These are phyloP conservation scores for Solanum neorickii DNA, from an alignment of 257 asterid genomes.

Conservation along the genomic window DNA sequence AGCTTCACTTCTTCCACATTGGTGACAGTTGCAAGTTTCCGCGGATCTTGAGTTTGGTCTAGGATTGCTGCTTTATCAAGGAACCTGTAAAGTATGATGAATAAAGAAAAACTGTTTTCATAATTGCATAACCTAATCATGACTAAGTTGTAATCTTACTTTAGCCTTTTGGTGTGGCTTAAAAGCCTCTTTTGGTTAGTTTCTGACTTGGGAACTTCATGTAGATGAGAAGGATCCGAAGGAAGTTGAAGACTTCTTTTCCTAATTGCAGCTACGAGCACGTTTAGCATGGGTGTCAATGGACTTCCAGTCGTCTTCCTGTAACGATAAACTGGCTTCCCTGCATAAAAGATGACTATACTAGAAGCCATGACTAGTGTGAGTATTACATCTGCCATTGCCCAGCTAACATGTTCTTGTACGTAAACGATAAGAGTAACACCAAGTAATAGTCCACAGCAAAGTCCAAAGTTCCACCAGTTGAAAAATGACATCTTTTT, in stretches of 20 bases:
- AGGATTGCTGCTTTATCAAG: slow-evolving; percentile 80
- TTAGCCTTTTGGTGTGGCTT: slow-evolving; percentile 52
- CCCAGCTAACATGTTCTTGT: slow-evolving; percentile 71
- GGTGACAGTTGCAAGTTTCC: slow-evolving; percentile 55
- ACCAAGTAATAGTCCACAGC: slow-evolving; percentile 55
- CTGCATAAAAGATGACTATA: slow-evolving; percentile 28
- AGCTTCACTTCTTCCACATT: slow-evolving; percentile 64
- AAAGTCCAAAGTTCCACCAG: slow-evolving; percentile 84
- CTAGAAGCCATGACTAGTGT: slow-evolving; percentile 43
- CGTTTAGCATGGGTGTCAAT: slow-evolving; percentile 56
- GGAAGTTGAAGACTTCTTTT: slow-evolving; percentile 51
- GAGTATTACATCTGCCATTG: slow-evolving; percentile 52
- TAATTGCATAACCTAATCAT: not conserved
- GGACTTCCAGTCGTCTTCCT: slow-evolving; percentile 61
- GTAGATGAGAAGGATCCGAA: slow-evolving; percentile 23
- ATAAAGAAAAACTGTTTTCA: not conserved
- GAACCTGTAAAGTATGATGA: slow-evolving; percentile 30
- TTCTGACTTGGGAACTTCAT: slow-evolving; percentile 44
- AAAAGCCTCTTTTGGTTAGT: slow-evolving; percentile 40
- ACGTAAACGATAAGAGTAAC: slow-evolving; percentile 57
- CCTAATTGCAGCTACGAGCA: slow-evolving; percentile 47
- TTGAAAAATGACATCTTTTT: slow-evolving; percentile 80
- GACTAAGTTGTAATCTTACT: slow-evolving; percentile 8
- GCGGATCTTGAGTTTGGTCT: slow-evolving; percentile 20
- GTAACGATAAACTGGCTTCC: slow-evolving; percentile 57